Evolutionary conservation across 2,329 filamentous ascomycete species (phyloP).

Genomic region (Aspergillus persii): DNA sequence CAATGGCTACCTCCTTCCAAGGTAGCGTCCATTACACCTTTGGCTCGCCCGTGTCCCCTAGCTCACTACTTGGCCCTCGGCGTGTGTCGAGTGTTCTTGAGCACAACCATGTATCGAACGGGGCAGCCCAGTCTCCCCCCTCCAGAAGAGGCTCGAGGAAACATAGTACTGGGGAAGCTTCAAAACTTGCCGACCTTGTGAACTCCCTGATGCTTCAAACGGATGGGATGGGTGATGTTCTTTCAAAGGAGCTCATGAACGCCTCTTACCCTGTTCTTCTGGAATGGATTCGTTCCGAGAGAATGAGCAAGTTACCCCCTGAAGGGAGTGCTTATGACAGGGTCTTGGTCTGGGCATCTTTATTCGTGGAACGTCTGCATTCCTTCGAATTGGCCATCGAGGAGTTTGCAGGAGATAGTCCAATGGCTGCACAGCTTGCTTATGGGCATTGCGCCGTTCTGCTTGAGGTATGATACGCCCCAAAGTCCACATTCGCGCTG

Average conservation of each 20-base stretch:
- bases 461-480: conserved; percentile 42
- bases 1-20: conserved; percentile 19
- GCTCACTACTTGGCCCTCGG: conserved; percentile 1
- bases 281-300: conserved; percentile 40
- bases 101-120: conserved; percentile 2
- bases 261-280: conserved; percentile 12
- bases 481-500: neutral
- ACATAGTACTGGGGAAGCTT: conserved; percentile 7
- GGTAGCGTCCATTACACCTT: conserved; percentile 14
- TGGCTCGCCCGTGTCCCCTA: conserved; percentile 4
- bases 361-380: conserved; percentile 40
- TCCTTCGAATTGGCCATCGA: conserved; percentile 37
- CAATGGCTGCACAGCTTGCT: conserved; percentile 47
- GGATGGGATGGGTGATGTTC: conserved; percentile 7
- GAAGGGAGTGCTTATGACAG: conserved; percentile 45
- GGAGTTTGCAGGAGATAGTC: conserved; percentile 37
- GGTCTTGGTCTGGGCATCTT: conserved; percentile 39
- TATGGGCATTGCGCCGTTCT: conserved; percentile 50
- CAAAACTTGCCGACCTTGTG: conserved; percentile 15
- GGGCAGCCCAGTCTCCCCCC: conserved; percentile 1
- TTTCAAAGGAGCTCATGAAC: conserved; percentile 11
- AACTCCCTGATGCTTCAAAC: conserved; percentile 14
- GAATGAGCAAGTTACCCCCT: conserved; percentile 39
- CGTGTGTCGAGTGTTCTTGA: conserved; percentile 8
- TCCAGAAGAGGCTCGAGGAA: conserved; percentile 8